Conservation (phyloP, 352 stramenopile genomes). For the Globisporangium cederbergense region DNA sequence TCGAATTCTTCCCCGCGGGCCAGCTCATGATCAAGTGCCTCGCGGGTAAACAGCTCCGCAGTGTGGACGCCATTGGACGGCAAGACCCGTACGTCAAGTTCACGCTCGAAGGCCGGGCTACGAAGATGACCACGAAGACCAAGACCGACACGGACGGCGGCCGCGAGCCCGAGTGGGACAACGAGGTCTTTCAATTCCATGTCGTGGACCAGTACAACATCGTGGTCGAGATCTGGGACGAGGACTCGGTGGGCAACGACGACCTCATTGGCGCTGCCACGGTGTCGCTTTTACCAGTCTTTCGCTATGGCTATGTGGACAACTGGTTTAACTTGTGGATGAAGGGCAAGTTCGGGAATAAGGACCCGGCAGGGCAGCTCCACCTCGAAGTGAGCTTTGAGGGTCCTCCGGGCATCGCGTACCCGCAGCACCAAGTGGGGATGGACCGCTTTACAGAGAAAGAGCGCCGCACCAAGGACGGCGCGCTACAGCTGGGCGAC, state of each 20-base stretch:
- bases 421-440: slow-evolving; percentile 87
- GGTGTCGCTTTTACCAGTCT: slow-evolving; percentile 88
- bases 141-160: slow-evolving; percentile 87
- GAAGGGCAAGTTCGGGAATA: slow-evolving; percentile 85
- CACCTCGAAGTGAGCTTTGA: slow-evolving; percentile 88
- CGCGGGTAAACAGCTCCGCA: slow-evolving; percentile 58
- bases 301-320: slow-evolving; percentile 84
- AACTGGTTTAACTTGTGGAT: slow-evolving; percentile 88
- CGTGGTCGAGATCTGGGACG: slow-evolving; percentile 88
- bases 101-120: slow-evolving; percentile 65
- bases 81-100: slow-evolving; percentile 83
- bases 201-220: slow-evolving; percentile 93
- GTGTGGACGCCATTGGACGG: slow-evolving; percentile 66
- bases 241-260: slow-evolving; percentile 88
- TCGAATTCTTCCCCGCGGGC: slow-evolving; percentile 84
- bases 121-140: slow-evolving; percentile 76
- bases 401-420: slow-evolving; percentile 73
- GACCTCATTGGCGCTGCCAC: slow-evolving; percentile 85
- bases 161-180: slow-evolving; percentile 78
- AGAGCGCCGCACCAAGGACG: slow-evolving; percentile 71
- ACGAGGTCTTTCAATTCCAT: slow-evolving; percentile 82
- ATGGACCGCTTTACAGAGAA: slow-evolving; percentile 76
- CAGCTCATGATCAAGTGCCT: slow-evolving; percentile 56
- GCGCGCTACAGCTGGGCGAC: slow-evolving; percentile 18
- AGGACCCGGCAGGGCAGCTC: slow-evolving; percentile 83